Percentiles rank a stretch among this genome's conserved stretches.
phyloP scores from a whole-genome alignment of 1,284 basidiomycete genomes.

The Pseudozyma thailandica region DNA sequence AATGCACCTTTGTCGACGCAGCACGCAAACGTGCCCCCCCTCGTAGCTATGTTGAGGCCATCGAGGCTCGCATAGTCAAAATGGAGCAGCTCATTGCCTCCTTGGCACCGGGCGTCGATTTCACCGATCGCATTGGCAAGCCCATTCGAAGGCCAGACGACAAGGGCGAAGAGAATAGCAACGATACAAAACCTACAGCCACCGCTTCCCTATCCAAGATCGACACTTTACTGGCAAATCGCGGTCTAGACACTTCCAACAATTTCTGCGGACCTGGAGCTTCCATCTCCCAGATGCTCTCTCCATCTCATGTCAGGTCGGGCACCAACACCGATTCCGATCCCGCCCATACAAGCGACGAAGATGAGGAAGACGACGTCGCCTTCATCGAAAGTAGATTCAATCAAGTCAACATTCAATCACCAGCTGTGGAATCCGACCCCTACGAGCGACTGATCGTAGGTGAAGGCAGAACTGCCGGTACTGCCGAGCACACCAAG shows the following conservation, averaged over 20 bases:
- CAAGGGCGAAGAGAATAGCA: constrained; percentile 34
- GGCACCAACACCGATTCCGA: constrained; percentile 21
- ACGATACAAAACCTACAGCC: neutral
- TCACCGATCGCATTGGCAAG: constrained; percentile 56
- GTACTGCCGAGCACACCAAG: neutral
- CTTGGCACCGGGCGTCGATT: constrained; percentile 60
- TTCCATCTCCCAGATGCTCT: constrained; percentile 26
- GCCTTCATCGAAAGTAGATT: constrained; percentile 42
- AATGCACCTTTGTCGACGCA: constrained; percentile 63
- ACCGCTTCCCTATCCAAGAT: neutral
- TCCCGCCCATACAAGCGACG: constrained; percentile 17
- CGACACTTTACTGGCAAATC: neutral
- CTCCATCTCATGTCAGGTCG: constrained; percentile 29
- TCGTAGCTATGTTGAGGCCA: constrained; percentile 58
- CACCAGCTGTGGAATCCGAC: neutral
- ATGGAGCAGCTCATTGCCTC: constrained; percentile 54
- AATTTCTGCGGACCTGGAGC: constrained; percentile 10
- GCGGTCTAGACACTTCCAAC: constrained; percentile 15
- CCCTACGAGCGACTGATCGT: constrained; percentile 35
- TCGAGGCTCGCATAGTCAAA: constrained; percentile 59
- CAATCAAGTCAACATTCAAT: constrained; percentile 7
- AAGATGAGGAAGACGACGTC: constrained; percentile 53
- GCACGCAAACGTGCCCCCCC: constrained; percentile 38
- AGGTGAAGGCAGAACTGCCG: constrained; percentile 2
- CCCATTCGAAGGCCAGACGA: constrained; percentile 55